phyloP scores from a whole-genome alignment of 441 rosid species.

The Euphorbia celastroides region DNA sequence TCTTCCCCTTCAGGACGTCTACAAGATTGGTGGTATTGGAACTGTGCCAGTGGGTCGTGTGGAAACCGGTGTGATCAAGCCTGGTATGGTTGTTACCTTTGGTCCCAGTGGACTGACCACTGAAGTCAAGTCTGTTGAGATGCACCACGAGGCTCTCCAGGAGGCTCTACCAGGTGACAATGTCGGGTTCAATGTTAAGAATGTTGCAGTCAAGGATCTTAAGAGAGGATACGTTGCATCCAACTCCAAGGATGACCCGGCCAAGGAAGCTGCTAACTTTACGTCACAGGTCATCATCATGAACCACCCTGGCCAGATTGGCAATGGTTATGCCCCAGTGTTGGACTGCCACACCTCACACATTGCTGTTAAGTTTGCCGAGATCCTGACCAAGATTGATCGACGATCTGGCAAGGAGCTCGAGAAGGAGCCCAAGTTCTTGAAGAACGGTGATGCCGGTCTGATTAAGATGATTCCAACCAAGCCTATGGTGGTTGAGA shows the following conservation, averaged over 20 bases:
- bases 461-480: constrained; percentile 48
- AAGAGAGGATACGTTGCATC: constrained; percentile 57
- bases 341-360: constrained; percentile 26
- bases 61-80: constrained; percentile 18
- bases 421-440: constrained; percentile 24
- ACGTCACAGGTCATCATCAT: constrained; percentile 42
- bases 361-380: constrained; percentile 25
- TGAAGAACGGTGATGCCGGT: constrained; percentile 55
- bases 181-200: constrained; percentile 56
- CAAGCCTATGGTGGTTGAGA: constrained; percentile 51
- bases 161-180: constrained; percentile 65
- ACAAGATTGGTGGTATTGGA: constrained; percentile 58
- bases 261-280: constrained; percentile 61
- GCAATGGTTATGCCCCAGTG: constrained; percentile 14
- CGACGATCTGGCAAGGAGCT: constrained; percentile 24
- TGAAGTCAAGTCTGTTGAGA: constrained; percentile 45
- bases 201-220: constrained; percentile 11
- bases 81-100: constrained; percentile 10
- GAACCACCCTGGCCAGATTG: constrained; percentile 43
- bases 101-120: constrained; percentile 43
- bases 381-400: constrained; percentile 26
- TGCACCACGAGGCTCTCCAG: constrained; percentile 57
- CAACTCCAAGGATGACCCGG: constrained; percentile 75
- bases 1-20: constrained; percentile 75
- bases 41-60: constrained; percentile 38